These are phyloP conservation scores for Grosmannia huntii DNA, from an alignment of 2,329 filamentous ascomycete genomes.

Conservation along the genomic window DNA sequence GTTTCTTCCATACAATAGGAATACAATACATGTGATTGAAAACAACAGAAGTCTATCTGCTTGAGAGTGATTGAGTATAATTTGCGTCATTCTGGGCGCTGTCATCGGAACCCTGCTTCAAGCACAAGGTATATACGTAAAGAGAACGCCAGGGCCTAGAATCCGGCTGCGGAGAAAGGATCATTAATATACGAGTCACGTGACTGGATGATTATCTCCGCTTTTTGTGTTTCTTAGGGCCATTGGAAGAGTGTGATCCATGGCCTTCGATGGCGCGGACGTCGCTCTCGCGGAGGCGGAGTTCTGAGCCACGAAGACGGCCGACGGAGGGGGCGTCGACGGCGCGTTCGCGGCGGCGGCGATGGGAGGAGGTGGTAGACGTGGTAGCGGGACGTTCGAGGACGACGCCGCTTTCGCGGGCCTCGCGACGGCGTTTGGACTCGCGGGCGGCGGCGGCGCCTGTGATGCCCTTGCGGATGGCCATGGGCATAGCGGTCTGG, in stretches of 20 bases:
- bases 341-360: slow-evolving; percentile 20
- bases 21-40: not conserved
- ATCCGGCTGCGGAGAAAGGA: not conserved
- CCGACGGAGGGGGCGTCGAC: slow-evolving; percentile 72
- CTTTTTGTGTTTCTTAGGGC: slow-evolving; percentile 19
- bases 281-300: slow-evolving; percentile 69
- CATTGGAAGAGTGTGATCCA: slow-evolving; percentile 17
- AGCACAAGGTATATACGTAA: too few species aligned
- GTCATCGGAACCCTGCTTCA: too few species aligned
- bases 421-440: slow-evolving; percentile 59
- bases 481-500: slow-evolving; percentile 82
- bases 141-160: not conserved
- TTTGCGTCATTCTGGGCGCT: too few species aligned
- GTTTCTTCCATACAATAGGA: not conserved
- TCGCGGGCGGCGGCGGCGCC: slow-evolving; percentile 55
- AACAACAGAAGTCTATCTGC: not conserved
- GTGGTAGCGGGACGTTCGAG: slow-evolving; percentile 46
- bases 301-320: slow-evolving; percentile 63
- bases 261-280: slow-evolving; percentile 54
- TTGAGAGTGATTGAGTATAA: too few species aligned
- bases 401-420: slow-evolving; percentile 81
- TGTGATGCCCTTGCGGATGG: slow-evolving; percentile 72
- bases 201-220: not conserved
- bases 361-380: slow-evolving; percentile 14
- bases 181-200: not conserved